Conservation (phyloP, 2,329 filamentous ascomycete genomes). For the Colletotrichum sp. region DNA sequence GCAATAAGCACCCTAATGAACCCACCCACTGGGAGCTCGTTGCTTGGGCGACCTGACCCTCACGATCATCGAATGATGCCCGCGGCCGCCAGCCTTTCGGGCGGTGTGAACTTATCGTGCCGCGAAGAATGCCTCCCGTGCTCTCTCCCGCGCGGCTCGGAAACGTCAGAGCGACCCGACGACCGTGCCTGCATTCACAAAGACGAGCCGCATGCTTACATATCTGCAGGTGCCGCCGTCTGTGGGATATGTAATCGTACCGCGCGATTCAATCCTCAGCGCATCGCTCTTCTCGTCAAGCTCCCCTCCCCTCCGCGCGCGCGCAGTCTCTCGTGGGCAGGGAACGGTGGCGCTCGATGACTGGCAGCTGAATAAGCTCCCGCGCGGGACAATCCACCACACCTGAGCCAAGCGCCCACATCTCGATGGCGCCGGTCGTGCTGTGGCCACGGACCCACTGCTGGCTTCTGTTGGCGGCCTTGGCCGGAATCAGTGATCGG, state of each 20-base stretch:
- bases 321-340: not conserved
- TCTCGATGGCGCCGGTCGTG: not conserved
- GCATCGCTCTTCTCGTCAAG: not conserved
- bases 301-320: not conserved
- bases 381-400: constrained; percentile 14
- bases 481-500: not conserved
- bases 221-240: not conserved
- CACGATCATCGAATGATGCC: not conserved
- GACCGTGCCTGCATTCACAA: not conserved
- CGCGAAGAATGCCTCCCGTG: not conserved
- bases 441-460: not conserved
- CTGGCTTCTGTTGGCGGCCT: not conserved
- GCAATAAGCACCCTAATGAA: not conserved
- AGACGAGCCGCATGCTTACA: not conserved
- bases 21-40: not conserved
- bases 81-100: not conserved
- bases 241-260: not conserved
- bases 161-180: not conserved
- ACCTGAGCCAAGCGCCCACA: not conserved
- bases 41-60: not conserved
- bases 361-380: constrained; percentile 15
- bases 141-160: constrained; percentile 9
- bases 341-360: not conserved
- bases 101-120: not conserved
- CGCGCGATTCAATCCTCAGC: not conserved